These are phyloP conservation scores for Lasiosphaeriaceae sp. DNA, from an alignment of 495 filamentous ascomycete genomes.

Conservation along the genomic window DNA sequence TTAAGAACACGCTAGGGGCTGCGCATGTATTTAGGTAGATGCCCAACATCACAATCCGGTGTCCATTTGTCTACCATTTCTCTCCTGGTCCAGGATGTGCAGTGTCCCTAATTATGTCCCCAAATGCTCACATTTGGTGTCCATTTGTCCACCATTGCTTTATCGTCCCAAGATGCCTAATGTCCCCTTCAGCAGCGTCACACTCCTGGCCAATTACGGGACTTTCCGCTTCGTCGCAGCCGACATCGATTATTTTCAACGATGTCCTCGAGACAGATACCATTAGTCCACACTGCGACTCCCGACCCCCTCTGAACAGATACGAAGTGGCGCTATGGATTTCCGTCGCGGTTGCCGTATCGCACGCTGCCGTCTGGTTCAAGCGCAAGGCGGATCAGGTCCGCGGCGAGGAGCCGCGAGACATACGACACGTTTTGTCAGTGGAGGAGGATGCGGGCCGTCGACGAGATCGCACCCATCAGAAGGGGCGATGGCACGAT, in stretches of 20 bases:
- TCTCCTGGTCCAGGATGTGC: background rate
- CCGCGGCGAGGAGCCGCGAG: background rate
- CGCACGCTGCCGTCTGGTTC: background rate
- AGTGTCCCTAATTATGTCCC: background rate
- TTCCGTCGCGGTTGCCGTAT: background rate
- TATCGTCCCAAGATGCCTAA: background rate
- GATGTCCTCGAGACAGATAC: background rate
- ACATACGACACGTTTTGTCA: background rate
- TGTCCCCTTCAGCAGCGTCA: background rate
- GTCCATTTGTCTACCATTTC: background rate
- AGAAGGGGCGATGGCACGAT: background rate
- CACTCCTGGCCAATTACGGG: background rate
- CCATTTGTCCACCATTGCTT: background rate
- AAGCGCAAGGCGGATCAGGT: background rate
- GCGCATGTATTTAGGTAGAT: background rate
- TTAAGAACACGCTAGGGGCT: slow-evolving; percentile 6
- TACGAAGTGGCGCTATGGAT: background rate
- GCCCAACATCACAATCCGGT: background rate
- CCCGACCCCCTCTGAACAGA: background rate
- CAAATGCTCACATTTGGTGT: background rate
- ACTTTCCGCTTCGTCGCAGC: background rate
- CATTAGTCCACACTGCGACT: background rate
- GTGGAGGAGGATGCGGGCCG: background rate
- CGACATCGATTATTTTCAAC: background rate
- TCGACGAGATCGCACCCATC: background rate